These are phyloP conservation scores for Rhodosporidiobolus odoratus DNA, from an alignment of 768 basidiomycete species.

Conservation along the genomic window DNA sequence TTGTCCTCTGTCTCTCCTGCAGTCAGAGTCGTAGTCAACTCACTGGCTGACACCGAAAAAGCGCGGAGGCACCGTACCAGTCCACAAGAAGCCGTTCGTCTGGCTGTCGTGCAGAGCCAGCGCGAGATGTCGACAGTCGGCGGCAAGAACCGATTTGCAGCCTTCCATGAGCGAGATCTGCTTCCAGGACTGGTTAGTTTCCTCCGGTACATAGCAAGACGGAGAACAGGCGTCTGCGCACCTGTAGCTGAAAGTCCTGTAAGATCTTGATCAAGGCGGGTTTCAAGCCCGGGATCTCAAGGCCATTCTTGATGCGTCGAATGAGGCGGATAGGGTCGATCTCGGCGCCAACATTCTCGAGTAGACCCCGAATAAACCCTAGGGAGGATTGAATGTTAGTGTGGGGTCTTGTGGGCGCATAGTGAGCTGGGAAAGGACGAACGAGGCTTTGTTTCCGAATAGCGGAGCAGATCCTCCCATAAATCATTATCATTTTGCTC, in stretches of 20 bases:
- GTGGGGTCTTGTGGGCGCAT: not conserved
- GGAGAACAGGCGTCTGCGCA: constrained; percentile 21
- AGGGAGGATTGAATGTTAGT: not conserved
- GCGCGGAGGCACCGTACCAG: constrained; percentile 50
- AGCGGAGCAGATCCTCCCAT: constrained; percentile 91
- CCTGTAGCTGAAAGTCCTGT: constrained; percentile 85
- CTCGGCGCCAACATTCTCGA: constrained; percentile 93
- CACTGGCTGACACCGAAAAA: fast-evolving
- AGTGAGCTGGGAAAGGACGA: constrained; percentile 34
- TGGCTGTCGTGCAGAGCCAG: constrained; percentile 67
- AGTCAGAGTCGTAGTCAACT: not conserved
- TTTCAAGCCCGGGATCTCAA: constrained; percentile 93
- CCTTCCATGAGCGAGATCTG: constrained; percentile 85
- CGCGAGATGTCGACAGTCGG: constrained; percentile 72
- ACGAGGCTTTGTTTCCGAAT: constrained; percentile 91
- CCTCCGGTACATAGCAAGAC: not conserved
- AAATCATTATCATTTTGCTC: constrained; percentile 94
- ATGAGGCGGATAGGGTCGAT: constrained; percentile 89
- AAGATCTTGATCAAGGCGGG: constrained; percentile 92
- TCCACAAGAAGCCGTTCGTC: constrained; percentile 69
- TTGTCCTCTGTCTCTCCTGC: constrained; percentile 33
- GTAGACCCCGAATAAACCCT: constrained; percentile 89
- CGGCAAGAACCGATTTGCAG: constrained; percentile 76
- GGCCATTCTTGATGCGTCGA: constrained; percentile 86
- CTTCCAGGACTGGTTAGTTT: not conserved